phyloP scores from a whole-genome alignment of 495 filamentous ascomycete species.

The Halenospora varia region DNA sequence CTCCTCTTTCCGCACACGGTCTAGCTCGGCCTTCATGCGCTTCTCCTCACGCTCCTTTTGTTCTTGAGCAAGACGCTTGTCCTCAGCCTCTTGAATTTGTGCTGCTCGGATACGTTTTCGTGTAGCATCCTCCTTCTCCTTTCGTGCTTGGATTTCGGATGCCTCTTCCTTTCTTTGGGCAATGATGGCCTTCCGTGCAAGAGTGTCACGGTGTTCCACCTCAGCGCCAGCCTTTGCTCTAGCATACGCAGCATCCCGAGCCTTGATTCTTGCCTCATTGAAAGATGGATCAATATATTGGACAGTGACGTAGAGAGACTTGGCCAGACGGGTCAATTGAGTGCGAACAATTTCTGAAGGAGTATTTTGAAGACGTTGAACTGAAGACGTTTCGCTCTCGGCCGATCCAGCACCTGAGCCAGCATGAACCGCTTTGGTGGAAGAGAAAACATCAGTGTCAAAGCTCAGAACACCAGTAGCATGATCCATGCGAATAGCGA shows the following conservation, averaged over 20 bases:
- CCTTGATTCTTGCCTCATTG: conserved; percentile 70
- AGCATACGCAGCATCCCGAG: conserved; percentile 73
- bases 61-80: conserved; percentile 81
- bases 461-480: conserved; percentile 92
- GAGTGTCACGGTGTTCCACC: conserved; percentile 83
- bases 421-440: conserved; percentile 85
- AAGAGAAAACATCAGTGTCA: conserved; percentile 96
- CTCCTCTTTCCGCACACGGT: conserved; percentile 88
- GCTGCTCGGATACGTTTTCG: conserved; percentile 79
- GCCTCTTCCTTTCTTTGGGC: conserved; percentile 95
- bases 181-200: conserved; percentile 85
- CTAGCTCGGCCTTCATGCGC: conserved; percentile 83
- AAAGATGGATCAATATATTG: conserved; percentile 91
- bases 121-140: conserved; percentile 88
- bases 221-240: conserved; percentile 83
- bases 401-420: conserved; percentile 85
- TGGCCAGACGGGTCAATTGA: conserved; percentile 86
- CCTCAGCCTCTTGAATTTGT: conserved; percentile 82
- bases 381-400: conserved; percentile 76
- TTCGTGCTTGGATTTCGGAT: conserved; percentile 74
- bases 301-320: conserved; percentile 86
- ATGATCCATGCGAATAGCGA: conserved; percentile 94
- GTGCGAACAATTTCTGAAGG: conserved; percentile 96
- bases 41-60: conserved; percentile 85
- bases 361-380: conserved; percentile 94